Conservation (phyloP, 768 basidiomycete genomes). For the Pisolithus sp. region DNA sequence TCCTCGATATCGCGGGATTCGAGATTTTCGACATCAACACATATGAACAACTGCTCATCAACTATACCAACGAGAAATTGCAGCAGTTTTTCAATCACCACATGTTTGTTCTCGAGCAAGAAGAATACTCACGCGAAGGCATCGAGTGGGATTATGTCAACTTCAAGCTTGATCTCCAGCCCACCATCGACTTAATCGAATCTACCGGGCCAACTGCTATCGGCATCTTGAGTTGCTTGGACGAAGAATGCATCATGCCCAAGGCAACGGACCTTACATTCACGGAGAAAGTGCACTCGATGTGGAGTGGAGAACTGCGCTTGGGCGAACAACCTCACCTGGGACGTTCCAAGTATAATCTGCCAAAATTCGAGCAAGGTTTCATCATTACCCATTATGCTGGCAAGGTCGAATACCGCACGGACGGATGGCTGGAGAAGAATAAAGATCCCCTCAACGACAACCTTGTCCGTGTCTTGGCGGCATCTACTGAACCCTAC, state of each 20-base stretch:
- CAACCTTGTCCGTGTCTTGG: constrained; percentile 84
- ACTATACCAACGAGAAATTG: constrained; percentile 97
- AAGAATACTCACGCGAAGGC: constrained; percentile 92
- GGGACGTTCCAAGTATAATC: constrained; percentile 77
- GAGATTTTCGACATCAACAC: constrained; percentile 94
- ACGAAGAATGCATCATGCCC: constrained; percentile 99
- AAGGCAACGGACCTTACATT: constrained; percentile 93
- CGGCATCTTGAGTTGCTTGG: constrained; percentile 87
- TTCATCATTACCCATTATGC: constrained; percentile 97
- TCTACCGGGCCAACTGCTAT: constrained; percentile 56
- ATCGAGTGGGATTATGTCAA: constrained; percentile 99
- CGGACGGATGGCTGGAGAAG: constrained; percentile 97
- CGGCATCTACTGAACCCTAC: constrained; percentile 75
- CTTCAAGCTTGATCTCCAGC: constrained; percentile 95
- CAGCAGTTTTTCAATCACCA: constrained; percentile 99
- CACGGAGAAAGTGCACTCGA: constrained; percentile 79
- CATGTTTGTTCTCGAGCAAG: constrained; percentile 99
- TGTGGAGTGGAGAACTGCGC: constrained; percentile 52
- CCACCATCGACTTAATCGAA: constrained; percentile 98
- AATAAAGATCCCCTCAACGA: constrained; percentile 99
- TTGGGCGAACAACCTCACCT: constrained; percentile 52
- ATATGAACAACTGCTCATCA: constrained; percentile 97
- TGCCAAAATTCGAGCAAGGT: constrained; percentile 85
- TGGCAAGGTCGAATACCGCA: constrained; percentile 92
- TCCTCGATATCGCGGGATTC: constrained; percentile 98